phyloP scores from a whole-genome alignment of 495 filamentous ascomycete genomes.

The Aspergillus conjunctus region DNA sequence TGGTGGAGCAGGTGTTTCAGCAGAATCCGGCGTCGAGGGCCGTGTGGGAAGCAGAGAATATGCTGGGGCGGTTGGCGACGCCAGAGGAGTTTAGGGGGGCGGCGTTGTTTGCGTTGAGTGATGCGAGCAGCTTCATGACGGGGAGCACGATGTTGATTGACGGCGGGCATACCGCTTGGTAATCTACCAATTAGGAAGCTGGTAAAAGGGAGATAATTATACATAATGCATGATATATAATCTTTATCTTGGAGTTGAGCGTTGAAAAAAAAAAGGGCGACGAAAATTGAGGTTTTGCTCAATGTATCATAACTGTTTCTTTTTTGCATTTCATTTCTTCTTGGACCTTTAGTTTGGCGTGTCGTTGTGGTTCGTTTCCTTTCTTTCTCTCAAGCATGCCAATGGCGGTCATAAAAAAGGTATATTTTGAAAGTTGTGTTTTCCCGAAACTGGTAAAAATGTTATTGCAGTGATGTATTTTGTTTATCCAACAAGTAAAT shows the following conservation, averaged over 20 bases:
- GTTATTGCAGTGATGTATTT: not conserved
- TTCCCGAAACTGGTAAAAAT: too few relatives aligned
- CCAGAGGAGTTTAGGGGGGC: conserved; percentile 69
- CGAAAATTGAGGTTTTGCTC: too few relatives aligned
- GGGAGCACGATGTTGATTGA: conserved; percentile 63
- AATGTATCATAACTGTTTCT: not conserved
- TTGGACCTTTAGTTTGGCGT: not conserved
- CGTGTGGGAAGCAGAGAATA: conserved; percentile 69
- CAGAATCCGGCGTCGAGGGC: conserved; percentile 59
- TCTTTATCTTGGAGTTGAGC: too few relatives aligned
- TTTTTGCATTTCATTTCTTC: not conserved
- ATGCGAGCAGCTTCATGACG: conserved; percentile 73
- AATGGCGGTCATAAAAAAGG: not conserved
- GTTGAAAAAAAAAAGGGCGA: too few relatives aligned
- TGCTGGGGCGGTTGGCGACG: conserved; percentile 63
- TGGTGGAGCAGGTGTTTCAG: conserved; percentile 68
- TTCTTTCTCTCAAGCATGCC: not conserved
- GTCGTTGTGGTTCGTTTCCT: not conserved
- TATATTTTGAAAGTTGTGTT: too few relatives aligned
- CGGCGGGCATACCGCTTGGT: conserved; percentile 58
- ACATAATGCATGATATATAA: conserved; percentile 2
- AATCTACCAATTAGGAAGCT: conserved; percentile 13
- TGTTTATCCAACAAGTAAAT: not conserved
- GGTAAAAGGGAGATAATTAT: conserved; percentile 33
- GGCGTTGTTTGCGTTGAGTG: conserved; percentile 61